phyloP scores from a whole-genome alignment of 129 eudicot species.

The Cynara cardunculus region DNA sequence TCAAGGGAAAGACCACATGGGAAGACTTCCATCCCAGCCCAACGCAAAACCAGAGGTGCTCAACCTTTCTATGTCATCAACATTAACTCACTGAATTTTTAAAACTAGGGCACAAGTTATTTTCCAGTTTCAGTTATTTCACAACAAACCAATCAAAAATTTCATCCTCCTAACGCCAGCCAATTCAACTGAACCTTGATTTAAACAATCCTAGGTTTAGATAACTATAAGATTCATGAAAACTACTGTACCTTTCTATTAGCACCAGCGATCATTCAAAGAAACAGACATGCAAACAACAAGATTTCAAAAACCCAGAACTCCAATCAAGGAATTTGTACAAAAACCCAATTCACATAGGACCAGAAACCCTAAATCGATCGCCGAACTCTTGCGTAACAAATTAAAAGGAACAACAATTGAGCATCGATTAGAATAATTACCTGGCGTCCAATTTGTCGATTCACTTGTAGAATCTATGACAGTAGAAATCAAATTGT shows the following conservation, averaged over 20 bases:
- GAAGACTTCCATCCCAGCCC: not conserved
- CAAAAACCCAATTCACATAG: not conserved
- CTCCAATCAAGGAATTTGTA: not conserved
- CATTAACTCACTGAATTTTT: not conserved
- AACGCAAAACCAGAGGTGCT: not conserved
- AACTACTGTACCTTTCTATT: not conserved
- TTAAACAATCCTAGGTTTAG: not conserved
- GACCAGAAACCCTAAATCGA: slow-evolving; percentile 27
- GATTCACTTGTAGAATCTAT: not conserved
- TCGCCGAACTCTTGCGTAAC: not conserved
- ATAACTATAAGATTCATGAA: not conserved
- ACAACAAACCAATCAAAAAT: not conserved
- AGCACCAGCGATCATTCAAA: not conserved
- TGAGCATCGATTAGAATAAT: not conserved
- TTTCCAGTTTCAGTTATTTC: not conserved
- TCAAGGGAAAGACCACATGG: not conserved
- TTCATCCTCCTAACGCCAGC: not conserved
- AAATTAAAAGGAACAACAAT: not conserved
- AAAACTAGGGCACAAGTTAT: not conserved
- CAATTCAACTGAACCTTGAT: not conserved
- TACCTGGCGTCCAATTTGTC: slow-evolving; percentile 4
- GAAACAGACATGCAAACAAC: slow-evolving; percentile 3
- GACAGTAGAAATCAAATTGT: not conserved
- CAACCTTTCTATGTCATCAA: not conserved
- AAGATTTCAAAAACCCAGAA: not conserved